Evolutionary conservation across 2,329 filamentous ascomycete genomes (phyloP).

Genomic region (Cladosporium sp.): DNA sequence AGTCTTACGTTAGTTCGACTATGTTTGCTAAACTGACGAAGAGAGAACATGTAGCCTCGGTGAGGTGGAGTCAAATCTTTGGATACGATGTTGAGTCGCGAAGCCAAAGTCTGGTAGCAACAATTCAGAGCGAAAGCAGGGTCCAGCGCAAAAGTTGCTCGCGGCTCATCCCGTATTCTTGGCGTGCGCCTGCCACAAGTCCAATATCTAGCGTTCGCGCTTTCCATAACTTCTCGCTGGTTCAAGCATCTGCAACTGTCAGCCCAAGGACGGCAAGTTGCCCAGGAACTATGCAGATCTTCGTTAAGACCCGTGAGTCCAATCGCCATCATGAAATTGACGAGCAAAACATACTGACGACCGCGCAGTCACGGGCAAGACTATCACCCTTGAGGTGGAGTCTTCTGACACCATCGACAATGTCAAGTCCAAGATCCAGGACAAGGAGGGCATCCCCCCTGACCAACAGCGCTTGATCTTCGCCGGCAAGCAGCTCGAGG

Average conservation of each 20-base stretch:
- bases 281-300: constrained; percentile 71
- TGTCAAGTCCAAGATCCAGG: constrained; percentile 97
- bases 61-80: no score
- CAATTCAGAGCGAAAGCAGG: no score
- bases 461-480: constrained; percentile 99
- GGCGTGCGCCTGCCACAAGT: background rate
- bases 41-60: no score
- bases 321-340: background rate
- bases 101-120: no score
- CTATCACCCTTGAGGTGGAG: constrained; percentile 99
- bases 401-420: constrained; percentile 99
- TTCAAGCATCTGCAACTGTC: constrained; percentile 12
- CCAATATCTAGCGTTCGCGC: background rate
- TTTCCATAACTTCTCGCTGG: constrained; percentile 1
- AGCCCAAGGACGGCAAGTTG: constrained; percentile 13
- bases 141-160: no score
- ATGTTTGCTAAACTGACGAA: no score
- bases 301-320: constrained; percentile 86
- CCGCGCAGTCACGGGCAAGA: constrained; percentile 83
- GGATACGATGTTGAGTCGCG: no score
- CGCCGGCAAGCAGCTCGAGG: constrained; percentile 99
- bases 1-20: no score
- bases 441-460: constrained; percentile 99
- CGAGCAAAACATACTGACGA: constrained; percentile 8
- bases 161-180: no score